Evolutionary conservation across 306 rosid species (phyloP).

Genomic region (Begonia loranthoides): DNA sequence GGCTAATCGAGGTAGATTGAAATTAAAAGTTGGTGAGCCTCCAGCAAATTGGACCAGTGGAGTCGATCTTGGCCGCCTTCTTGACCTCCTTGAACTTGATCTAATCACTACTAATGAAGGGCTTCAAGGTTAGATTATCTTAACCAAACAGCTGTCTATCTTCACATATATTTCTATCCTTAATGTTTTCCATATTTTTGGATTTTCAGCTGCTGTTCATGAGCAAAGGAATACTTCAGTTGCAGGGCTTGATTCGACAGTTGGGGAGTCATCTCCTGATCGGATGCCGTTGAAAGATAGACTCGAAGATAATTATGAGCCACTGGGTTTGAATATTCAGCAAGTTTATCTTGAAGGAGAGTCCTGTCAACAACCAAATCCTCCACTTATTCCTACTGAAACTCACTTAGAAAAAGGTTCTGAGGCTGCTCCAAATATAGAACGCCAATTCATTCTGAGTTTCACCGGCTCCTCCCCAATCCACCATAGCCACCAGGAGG

Average conservation of each 20-base stretch:
- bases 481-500: conserved; percentile 29
- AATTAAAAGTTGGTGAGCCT: conserved; percentile 73
- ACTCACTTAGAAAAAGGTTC: conserved; percentile 34
- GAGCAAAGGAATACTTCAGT: conserved; percentile 51
- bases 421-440: conserved; percentile 39
- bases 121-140: conserved; percentile 64
- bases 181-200: too few species aligned
- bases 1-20: conserved; percentile 89
- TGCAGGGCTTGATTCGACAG: conserved; percentile 62
- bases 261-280: conserved; percentile 68
- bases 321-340: conserved; percentile 33
- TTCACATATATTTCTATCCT: too few species aligned
- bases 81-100: conserved; percentile 91
- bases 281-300: conserved; percentile 33
- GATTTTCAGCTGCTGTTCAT: conserved; percentile 34
- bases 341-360: conserved; percentile 36
- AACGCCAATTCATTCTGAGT: conserved; percentile 67
- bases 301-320: conserved; percentile 44
- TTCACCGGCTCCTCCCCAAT: conserved; percentile 29
- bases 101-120: conserved; percentile 65
- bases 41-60: conserved; percentile 99
- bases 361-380: conserved; percentile 29
- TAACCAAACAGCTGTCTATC: conserved; percentile 7
- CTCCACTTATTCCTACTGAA: conserved; percentile 23
- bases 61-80: conserved; percentile 96